Percentiles rank a stretch among this genome's conserved stretches.
phyloP scores from a whole-genome alignment of 2,329 filamentous ascomycete genomes.

The Scleromitrula shiraiana region DNA sequence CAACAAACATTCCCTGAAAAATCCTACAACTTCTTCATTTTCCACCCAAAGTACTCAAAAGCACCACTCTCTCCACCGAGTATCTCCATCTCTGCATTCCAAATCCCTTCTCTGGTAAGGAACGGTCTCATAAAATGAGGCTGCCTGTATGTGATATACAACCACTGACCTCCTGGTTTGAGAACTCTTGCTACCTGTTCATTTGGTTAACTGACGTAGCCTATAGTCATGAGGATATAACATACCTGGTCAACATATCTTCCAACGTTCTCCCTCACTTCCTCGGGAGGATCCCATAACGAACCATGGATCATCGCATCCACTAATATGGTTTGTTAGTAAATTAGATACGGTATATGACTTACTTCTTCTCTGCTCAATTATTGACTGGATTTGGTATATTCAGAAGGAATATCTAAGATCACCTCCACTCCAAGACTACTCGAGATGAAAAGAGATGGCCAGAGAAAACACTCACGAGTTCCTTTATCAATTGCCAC shows the following conservation, averaged over 20 bases:
- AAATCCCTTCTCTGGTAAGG: slow-evolving; percentile 3
- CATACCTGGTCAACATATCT: slow-evolving; percentile 43
- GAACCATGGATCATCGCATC: slow-evolving; percentile 45
- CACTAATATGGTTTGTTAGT: background rate
- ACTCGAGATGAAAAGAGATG: background rate
- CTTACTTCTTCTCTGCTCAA: no score
- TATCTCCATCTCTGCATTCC: background rate
- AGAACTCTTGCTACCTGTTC: slow-evolving; percentile 39
- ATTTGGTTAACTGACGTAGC: slow-evolving; percentile 2
- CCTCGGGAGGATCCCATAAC: slow-evolving; percentile 42
- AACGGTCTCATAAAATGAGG: slow-evolving; percentile 46
- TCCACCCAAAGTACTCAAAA: slow-evolving; percentile 1
- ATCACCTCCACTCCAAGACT: background rate
- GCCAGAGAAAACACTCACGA: background rate
- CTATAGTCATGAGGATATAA: background rate
- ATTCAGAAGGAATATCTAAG: no score
- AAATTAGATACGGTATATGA: no score
- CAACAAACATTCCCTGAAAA: no score
- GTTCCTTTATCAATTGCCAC: slow-evolving; percentile 52
- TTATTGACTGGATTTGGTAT: no score
- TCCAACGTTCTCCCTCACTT: slow-evolving; percentile 40
- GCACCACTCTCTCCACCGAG: slow-evolving; percentile 1
- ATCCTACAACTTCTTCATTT: background rate
- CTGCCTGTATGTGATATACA: slow-evolving; percentile 47
- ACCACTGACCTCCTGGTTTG: slow-evolving; percentile 39